Conservation (phyloP, 2,329 filamentous ascomycete genomes). For the Microthyrium microscopicum region DNA sequence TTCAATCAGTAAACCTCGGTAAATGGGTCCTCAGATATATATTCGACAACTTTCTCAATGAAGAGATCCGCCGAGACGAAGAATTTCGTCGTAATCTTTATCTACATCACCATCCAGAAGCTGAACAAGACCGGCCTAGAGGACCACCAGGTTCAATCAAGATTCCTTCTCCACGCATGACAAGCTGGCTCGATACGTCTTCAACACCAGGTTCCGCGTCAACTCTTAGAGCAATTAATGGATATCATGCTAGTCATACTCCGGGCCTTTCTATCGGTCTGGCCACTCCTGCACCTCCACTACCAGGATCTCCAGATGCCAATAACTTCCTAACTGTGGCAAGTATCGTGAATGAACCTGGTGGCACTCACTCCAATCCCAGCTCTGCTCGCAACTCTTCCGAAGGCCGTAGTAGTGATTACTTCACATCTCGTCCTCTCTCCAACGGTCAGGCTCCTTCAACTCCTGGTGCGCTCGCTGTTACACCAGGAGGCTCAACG, state of each 20-base stretch:
- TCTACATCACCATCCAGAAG: constrained; percentile 34
- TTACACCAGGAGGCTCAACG: too few relatives aligned
- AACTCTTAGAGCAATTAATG: constrained; percentile 40
- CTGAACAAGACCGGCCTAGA: background rate
- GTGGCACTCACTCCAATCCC: too few relatives aligned
- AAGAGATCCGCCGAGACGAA: constrained; percentile 74
- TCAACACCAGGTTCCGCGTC: constrained; percentile 30
- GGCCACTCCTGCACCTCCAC: constrained; percentile 54
- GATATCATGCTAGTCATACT: constrained; percentile 46
- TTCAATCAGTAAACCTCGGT: constrained; percentile 65
- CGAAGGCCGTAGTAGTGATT: too few relatives aligned
- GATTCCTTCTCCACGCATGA: constrained; percentile 33
- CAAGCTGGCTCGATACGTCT: constrained; percentile 25
- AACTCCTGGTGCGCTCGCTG: too few relatives aligned
- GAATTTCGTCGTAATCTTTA: constrained; percentile 49
- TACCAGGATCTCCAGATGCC: constrained; percentile 20
- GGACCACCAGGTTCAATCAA: constrained; percentile 40
- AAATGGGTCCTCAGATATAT: constrained; percentile 93
- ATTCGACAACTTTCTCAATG: constrained; percentile 76
- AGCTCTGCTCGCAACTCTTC: too few relatives aligned
- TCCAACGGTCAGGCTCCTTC: too few relatives aligned
- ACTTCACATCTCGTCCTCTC: too few relatives aligned
- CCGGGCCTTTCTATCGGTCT: constrained; percentile 65
- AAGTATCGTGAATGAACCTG: too few relatives aligned
- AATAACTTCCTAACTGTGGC: too few relatives aligned